Evolutionary conservation across 768 basidiomycete genomes (phyloP), one percentile per base, ranked within the genome.

Genomic region (Cantharellus anzutake): DNA sequence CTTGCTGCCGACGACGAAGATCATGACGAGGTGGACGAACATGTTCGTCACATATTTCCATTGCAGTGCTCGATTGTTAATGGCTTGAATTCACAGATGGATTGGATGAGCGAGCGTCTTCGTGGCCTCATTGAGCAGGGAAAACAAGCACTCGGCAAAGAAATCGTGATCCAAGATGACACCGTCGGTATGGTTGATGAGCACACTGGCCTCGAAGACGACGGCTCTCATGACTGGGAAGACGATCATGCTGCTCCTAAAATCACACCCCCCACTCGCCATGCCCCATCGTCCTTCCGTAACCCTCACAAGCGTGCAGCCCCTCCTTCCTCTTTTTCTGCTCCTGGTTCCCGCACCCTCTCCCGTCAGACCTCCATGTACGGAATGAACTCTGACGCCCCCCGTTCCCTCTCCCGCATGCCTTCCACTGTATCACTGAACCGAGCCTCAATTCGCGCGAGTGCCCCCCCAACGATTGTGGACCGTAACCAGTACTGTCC

Each of bases 81-180:
- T 29, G 52, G 64, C 29, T 64, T 48, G 2, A 38, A 62, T 41
- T 44, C 65, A 52, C 65, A 87, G 76, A 88, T 89, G 83, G 84
- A 86, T 64, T 86, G 84, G 84, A 83, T 89, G 61, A 83, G 84
- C 20, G 80, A 78, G 63, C 80, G 78, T 63, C 76, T 91, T 39
- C 69, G 78, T 37, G 71, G 71, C 61, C 77, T 90, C 57, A 90
- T 91, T 63, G 79, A 81, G 65, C 80, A 90, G 65, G 88, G 88
- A 14, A 81, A 84, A 67, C 80, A 77, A 52, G 88, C 88, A 0
- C 75, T 91, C 4, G 79, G 77, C 11, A 73, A 77, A n/a, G 86
- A 90, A 67, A 75, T 91, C 14, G 86, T 90, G 14, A 53, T 64
- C 4, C 29, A 20, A 14, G 34, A 53, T 3, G 60, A 62, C 4